Conservation (phyloP, 129 eudicot species). For the Flaveria sonorensis region DNA sequence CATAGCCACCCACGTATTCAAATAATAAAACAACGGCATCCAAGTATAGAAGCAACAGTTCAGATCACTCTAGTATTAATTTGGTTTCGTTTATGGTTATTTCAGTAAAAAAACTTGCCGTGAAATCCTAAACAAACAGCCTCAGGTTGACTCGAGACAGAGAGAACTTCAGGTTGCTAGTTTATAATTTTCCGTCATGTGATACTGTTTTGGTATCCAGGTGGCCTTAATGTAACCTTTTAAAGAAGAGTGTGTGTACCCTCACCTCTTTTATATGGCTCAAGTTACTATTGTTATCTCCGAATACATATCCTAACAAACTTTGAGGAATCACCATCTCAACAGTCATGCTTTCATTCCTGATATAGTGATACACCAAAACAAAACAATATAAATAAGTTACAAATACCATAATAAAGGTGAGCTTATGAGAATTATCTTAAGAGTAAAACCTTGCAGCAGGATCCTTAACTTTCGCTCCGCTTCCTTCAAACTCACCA, state of each 20-base stretch:
- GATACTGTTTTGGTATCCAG: neutral
- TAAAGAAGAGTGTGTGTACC: neutral
- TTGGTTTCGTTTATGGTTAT: neutral
- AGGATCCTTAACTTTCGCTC: slow-evolving; percentile 20
- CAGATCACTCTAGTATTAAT: neutral
- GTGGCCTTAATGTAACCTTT: neutral
- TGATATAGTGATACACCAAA: slow-evolving; percentile 17
- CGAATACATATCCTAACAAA: slow-evolving; percentile 41
- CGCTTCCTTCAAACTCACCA: slow-evolving; percentile 46
- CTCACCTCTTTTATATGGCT: slow-evolving; percentile 51
- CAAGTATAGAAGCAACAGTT: neutral
- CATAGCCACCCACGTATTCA: neutral
- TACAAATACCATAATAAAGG: neutral
- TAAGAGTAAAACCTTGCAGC: slow-evolving; percentile 35
- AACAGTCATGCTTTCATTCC: slow-evolving; percentile 33
- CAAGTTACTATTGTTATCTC: slow-evolving; percentile 51
- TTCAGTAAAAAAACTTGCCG: neutral
- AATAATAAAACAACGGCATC: neutral
- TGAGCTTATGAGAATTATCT: neutral
- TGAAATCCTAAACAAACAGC: neutral
- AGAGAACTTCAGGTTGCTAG: no score
- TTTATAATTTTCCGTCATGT: no score
- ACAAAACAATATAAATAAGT: neutral
- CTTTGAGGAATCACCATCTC: slow-evolving; percentile 52
- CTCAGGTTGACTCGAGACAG: neutral